A percentile compares a stretch with the other conserved stretches of the same genome.
These are phyloP conservation scores for Kazachstania martiniae DNA, from an alignment of 805 yeast species.

Conservation along the genomic window DNA sequence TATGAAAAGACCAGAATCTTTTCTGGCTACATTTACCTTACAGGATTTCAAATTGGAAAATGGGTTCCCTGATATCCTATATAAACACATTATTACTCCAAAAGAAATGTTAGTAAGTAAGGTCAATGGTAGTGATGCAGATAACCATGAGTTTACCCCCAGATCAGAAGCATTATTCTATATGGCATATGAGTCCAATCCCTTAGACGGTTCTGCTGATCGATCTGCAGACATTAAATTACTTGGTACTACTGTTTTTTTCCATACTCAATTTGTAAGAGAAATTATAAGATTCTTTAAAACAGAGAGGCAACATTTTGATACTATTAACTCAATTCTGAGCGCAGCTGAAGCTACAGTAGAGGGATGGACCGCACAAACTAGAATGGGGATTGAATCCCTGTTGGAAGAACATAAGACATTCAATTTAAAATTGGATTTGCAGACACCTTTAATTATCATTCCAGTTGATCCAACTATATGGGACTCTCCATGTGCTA, in stretches of 20 bases:
- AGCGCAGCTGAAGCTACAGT: slow-evolving; percentile 92
- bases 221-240: slow-evolving; percentile 62
- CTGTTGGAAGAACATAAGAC: slow-evolving; percentile 94
- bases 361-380: slow-evolving; percentile 81
- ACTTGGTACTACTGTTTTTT: slow-evolving; percentile 80
- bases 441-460: slow-evolving; percentile 88
- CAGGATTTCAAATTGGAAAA: slow-evolving; percentile 81
- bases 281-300: slow-evolving; percentile 65
- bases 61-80: slow-evolving; percentile 68
- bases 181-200: slow-evolving; percentile 74
- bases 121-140: slow-evolving; percentile 12
- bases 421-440: slow-evolving; percentile 68
- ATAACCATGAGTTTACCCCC: slow-evolving; percentile 1
- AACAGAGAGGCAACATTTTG: slow-evolving; percentile 77
- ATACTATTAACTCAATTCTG: slow-evolving; percentile 82
- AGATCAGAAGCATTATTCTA: slow-evolving; percentile 58
- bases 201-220: slow-evolving; percentile 76
- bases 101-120: slow-evolving; percentile 41
- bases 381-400: slow-evolving; percentile 84
- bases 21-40: slow-evolving; percentile 57
- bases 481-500: slow-evolving; percentile 79
- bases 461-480: slow-evolving; percentile 72
- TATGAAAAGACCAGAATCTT: slow-evolving; percentile 71
- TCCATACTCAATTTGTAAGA: slow-evolving; percentile 76
- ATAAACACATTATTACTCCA: slow-evolving; percentile 79